Evolutionary conservation across 225 moss, liverwort and hornwort genomes (phyloP).

Genomic region (Bryum argenteum): DNA sequence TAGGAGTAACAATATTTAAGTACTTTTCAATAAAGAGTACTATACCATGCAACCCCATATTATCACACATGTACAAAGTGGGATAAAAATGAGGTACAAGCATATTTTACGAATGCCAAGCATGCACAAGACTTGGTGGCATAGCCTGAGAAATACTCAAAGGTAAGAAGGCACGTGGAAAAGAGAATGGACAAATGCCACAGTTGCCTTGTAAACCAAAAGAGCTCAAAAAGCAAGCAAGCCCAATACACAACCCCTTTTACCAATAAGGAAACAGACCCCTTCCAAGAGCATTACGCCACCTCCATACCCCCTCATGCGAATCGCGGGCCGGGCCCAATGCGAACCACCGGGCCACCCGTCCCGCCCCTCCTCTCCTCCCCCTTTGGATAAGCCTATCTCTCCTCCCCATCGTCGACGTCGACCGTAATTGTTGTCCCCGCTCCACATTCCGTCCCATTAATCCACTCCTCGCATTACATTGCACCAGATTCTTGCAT

Average conservation of each 20-base stretch:
- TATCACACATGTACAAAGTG: too few relatives aligned
- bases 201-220: slow-evolving; percentile 24
- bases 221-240: slow-evolving; percentile 22
- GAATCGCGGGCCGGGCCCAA: neutral
- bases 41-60: too few relatives aligned
- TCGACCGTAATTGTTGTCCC: neutral
- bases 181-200: slow-evolving; percentile 24
- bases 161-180: neutral
- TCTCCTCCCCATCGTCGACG: slow-evolving; percentile 17
- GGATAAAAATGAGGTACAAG: too few relatives aligned
- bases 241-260: neutral
- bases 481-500: neutral
- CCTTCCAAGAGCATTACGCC: slow-evolving; percentile 2
- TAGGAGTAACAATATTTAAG: too few relatives aligned
- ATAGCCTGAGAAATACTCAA: slow-evolving; percentile 10
- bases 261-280: slow-evolving; percentile 7
- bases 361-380: neutral
- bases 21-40: too few relatives aligned
- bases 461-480: slow-evolving; percentile 20
- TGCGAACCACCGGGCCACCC: neutral
- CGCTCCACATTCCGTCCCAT: neutral
- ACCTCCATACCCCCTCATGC: slow-evolving; percentile 20
- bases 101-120: neutral
- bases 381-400: slow-evolving; percentile 46
- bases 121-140: neutral